A percentile compares a stretch with the other conserved stretches of the same genome.
Evolutionary conservation across 139 green algal genomes (phyloP).

Genomic region (Chara braunii): DNA sequence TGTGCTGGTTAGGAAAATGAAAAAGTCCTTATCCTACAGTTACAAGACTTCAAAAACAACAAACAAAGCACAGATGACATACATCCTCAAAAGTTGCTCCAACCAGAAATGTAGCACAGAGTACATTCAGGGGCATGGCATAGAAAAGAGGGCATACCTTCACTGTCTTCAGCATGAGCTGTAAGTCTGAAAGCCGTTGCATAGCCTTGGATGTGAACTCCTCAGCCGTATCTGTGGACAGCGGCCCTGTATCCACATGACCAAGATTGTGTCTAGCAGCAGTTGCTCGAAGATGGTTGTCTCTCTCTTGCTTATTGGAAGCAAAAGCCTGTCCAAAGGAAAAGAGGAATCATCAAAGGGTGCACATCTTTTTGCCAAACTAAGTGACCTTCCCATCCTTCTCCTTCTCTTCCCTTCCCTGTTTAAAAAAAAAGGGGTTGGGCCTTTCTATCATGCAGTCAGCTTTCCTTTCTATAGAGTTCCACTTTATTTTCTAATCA

Average conservation of each 20-base stretch:
- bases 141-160: background rate
- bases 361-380: no score
- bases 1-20: no score
- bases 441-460: no score
- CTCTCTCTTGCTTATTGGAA: slow-evolving; percentile 5
- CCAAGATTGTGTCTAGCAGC: slow-evolving; percentile 10
- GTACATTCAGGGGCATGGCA: background rate
- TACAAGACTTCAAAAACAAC: no score
- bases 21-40: no score
- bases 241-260: background rate
- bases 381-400: no score
- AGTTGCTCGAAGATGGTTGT: slow-evolving; percentile 14
- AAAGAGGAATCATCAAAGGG: no score
- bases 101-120: background rate
- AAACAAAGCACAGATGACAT: background rate
- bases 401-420: no score
- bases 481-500: no score
- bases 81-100: background rate
- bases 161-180: slow-evolving; percentile 1
- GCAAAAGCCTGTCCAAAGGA: slow-evolving; percentile 26
- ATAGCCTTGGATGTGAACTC: background rate
- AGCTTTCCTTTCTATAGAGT: no score
- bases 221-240: background rate
- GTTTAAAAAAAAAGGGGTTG: no score
- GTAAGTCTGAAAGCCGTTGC: background rate